These are phyloP conservation scores for Handroanthus guayacan DNA, from an alignment of 257 asterid species.

Conservation along the genomic window DNA sequence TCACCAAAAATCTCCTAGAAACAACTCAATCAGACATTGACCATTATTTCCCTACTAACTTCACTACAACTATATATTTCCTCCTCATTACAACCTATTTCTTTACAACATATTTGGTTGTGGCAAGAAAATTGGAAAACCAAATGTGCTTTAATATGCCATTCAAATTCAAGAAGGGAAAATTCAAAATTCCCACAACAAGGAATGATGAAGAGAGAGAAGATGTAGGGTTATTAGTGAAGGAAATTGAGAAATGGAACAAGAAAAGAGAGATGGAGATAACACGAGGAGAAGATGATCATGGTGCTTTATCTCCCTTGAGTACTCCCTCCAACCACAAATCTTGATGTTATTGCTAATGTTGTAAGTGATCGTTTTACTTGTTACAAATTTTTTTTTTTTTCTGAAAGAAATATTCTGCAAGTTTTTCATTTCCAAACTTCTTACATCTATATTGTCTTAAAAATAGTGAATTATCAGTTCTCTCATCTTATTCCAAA, in stretches of 20 bases:
- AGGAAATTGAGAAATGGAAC: conserved; percentile 61
- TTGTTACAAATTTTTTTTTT: too few relatives aligned
- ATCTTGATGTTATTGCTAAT: not conserved
- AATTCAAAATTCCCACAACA: conserved; percentile 36
- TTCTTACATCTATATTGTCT: too few relatives aligned
- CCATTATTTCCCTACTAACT: conserved; percentile 1
- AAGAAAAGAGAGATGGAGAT: conserved; percentile 27
- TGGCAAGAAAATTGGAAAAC: not conserved
- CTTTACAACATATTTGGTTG: not conserved
- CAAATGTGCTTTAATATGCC: conserved; percentile 57
- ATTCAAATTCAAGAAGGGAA: conserved; percentile 51
- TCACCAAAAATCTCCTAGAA: conserved; percentile 36
- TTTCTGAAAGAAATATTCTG: not conserved
- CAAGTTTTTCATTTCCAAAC: not conserved
- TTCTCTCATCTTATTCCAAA: too few relatives aligned
- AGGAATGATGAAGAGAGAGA: conserved; percentile 44
- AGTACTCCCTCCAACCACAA: conserved; percentile 11
- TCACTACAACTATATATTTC: not conserved
- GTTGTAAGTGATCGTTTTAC: conserved; percentile 14
- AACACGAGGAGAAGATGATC: conserved; percentile 15
- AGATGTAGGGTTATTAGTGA: conserved; percentile 49
- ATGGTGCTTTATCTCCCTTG: not conserved
- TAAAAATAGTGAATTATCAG: too few relatives aligned
- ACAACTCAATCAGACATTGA: conserved; percentile 13
- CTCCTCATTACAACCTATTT: not conserved